Percentiles rank a stretch among this genome's conserved stretches.
Evolutionary conservation across 2,329 filamentous ascomycete genomes (phyloP).

Genomic region (Botrytis paeoniae): DNA sequence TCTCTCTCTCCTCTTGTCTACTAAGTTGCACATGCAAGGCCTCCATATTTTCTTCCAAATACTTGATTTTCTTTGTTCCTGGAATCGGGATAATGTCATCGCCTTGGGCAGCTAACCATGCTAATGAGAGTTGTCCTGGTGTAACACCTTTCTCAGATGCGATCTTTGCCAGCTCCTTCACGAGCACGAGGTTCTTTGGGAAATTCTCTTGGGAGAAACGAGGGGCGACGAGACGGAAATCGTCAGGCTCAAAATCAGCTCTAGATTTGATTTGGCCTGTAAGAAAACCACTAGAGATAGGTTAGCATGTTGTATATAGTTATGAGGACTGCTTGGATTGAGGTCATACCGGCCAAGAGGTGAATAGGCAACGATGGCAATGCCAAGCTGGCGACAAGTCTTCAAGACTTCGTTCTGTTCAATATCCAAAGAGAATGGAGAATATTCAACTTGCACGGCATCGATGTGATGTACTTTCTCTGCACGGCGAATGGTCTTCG

Average conservation of each 20-base stretch:
- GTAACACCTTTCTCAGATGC: conserved; percentile 50
- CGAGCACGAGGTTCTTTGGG: conserved; percentile 47
- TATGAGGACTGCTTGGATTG: conserved; percentile 20
- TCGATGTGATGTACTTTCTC: conserved; percentile 48
- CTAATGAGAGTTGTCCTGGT: conserved; percentile 49
- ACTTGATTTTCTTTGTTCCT: conserved; percentile 48
- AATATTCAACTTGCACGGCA: conserved; percentile 55
- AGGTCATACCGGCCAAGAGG: conserved; percentile 47
- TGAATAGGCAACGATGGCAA: conserved; percentile 55
- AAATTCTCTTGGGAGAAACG: conserved; percentile 51
- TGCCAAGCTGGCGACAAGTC: conserved; percentile 55
- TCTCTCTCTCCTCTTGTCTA: conserved; percentile 25
- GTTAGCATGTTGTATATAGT: neutral
- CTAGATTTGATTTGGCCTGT: conserved; percentile 47
- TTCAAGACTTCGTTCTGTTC: conserved; percentile 53
- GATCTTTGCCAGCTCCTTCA: conserved; percentile 45
- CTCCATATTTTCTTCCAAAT: conserved; percentile 40
- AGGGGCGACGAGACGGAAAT: conserved; percentile 47
- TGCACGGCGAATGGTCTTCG: conserved; percentile 50
- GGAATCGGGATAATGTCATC: conserved; percentile 54
- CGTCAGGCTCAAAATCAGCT: conserved; percentile 47
- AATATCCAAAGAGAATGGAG: conserved; percentile 54
- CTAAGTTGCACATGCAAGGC: conserved; percentile 26
- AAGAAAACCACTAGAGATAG: conserved; percentile 47
- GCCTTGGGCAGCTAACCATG: conserved; percentile 51